These are phyloP conservation scores for Venturia nashicola DNA, from an alignment of 2,329 filamentous ascomycete genomes.

Conservation along the genomic window DNA sequence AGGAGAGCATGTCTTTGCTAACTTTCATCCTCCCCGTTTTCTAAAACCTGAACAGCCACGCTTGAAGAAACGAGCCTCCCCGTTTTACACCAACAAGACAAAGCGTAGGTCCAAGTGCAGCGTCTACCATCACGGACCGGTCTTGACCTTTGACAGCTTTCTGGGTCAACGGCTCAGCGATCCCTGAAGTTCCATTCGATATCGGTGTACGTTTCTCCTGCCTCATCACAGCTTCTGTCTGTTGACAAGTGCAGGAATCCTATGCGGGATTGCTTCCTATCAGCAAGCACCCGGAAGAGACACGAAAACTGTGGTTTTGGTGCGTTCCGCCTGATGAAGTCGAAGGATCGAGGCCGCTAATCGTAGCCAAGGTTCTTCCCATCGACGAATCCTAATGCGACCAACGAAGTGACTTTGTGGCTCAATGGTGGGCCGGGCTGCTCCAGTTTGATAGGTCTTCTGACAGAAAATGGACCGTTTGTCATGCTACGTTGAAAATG, in stretches of 20 bases:
- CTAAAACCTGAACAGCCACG: background rate
- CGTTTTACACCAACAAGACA: background rate
- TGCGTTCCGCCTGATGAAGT: background rate
- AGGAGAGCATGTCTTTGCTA: background rate
- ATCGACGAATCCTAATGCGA: constrained; percentile 35
- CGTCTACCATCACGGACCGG: too few relatives aligned
- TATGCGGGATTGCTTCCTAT: constrained; percentile 54
- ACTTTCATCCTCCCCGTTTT: background rate
- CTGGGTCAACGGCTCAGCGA: constrained; percentile 48
- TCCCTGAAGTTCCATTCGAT: constrained; percentile 60
- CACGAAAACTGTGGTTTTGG: constrained; percentile 47
- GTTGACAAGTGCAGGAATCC: constrained; percentile 33
- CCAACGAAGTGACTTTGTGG: constrained; percentile 50
- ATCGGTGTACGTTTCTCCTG: constrained; percentile 30
- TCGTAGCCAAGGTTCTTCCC: constrained; percentile 44
- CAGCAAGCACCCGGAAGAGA: constrained; percentile 35
- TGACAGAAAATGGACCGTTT: constrained; percentile 63
- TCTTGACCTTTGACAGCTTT: constrained; percentile 35
- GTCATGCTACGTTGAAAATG: constrained; percentile 41
- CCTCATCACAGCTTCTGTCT: background rate
- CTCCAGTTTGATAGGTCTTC: constrained; percentile 50
- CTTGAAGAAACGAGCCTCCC: background rate
- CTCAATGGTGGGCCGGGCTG: constrained; percentile 22
- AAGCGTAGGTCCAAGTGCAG: background rate
- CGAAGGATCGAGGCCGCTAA: too few relatives aligned